These are phyloP conservation scores for Fusarium sp. DNA, from an alignment of 2,329 filamentous ascomycete genomes.

Conservation along the genomic window DNA sequence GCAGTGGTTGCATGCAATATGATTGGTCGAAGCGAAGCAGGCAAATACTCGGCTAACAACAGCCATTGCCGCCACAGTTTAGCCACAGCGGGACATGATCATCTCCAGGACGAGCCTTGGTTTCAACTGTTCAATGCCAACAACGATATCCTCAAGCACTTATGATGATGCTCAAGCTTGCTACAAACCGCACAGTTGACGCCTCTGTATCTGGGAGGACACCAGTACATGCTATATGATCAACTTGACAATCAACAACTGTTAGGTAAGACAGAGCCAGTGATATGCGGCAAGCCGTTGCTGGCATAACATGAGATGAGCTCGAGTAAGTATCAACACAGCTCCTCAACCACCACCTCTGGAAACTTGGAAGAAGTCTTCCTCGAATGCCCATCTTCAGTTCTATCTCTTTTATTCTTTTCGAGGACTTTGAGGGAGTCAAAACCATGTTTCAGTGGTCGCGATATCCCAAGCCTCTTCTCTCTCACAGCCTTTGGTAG, in stretches of 20 bases:
- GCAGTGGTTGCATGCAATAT: background rate
- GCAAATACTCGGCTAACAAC: slow-evolving; percentile 46
- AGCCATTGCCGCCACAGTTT: slow-evolving; percentile 32
- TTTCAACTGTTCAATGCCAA: slow-evolving; percentile 44
- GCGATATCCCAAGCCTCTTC: slow-evolving; percentile 17
- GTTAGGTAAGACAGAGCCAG: slow-evolving; percentile 11
- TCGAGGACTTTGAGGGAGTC: background rate
- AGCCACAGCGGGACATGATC: slow-evolving; percentile 48
- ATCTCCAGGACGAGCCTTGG: slow-evolving; percentile 38
- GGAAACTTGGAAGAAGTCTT: slow-evolving; percentile 42
- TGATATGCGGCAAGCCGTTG: slow-evolving; percentile 36
- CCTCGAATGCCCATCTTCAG: background rate
- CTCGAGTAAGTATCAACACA: slow-evolving; percentile 38
- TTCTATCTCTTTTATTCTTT: background rate
- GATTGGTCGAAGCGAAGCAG: slow-evolving; percentile 6
- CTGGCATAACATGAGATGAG: slow-evolving; percentile 32
- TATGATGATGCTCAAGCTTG: slow-evolving; percentile 22
- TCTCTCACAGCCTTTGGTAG: slow-evolving; percentile 37
- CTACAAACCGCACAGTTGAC: slow-evolving; percentile 30
- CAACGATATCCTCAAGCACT: slow-evolving; percentile 36
- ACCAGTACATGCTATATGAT: background rate
- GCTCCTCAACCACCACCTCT: slow-evolving; percentile 19
- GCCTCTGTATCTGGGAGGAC: background rate
- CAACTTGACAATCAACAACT: slow-evolving; percentile 7
- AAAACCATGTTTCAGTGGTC: slow-evolving; percentile 19